Base-by-base conservation (phyloP, 768 basidiomycete species). In the Tylopilus intermedius region DNA sequence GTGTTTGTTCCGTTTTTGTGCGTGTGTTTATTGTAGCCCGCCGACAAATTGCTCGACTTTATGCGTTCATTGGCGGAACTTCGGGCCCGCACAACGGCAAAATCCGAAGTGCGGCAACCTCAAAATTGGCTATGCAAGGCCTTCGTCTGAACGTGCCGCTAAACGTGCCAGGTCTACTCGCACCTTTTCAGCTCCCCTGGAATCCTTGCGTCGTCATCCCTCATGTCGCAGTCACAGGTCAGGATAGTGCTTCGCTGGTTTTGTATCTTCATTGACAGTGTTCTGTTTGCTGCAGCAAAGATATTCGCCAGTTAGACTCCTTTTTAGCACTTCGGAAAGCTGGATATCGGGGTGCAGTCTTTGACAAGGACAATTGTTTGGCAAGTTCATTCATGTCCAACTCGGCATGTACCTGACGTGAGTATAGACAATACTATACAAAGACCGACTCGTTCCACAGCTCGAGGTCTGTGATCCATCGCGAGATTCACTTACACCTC, bases 341-440 rank as follows among this genome's bases (percentile, higher is more conserved):
- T 8, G 93, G 94, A 4, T 94, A 91, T 66, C 80, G 82, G 43
- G 93, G 89, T 15, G 89, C 87, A 4, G 83, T 99, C 1, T 88
- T 97, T 59, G 95, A 98, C 78, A 97, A 98, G 72, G 95, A 99
- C 65, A 98, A 99, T 62, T 98, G 95, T 64, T 71, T 98, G 58
- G 95, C 92, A 58, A 29, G 86, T 72, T 4, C 15, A 4, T 44
- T 8, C 7, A 8, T 15, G 2, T 10, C 0, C 2, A 18, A 1
- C 4, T 3, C 5, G 15, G 27, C 21, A 9, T 8, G 30, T 26
- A 9, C n/a, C 9, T 61, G 9, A 48, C 52, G 18, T 24, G 2
- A 9, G 3, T 22, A 22, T 45, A 96, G 95, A 95, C 94, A 2
- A 65, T 83, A 30, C 95, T 94, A 0, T 72, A 89, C 63, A 67